Conservation (phyloP, 352 stramenopile genomes). For the Globisporangium heterothallicum region DNA sequence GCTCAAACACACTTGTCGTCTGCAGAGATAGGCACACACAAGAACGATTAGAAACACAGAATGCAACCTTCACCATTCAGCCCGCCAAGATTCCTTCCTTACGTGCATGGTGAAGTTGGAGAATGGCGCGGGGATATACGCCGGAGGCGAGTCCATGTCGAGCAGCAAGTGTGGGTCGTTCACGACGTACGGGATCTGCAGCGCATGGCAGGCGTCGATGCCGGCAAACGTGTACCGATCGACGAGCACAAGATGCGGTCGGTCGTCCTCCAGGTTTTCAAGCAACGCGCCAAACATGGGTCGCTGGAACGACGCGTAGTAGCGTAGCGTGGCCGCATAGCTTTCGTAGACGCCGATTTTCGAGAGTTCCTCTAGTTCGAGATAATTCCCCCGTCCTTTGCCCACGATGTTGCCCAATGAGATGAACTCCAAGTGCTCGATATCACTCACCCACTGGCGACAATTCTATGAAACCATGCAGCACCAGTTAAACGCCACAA, state of each 20-base stretch:
- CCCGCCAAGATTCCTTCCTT: constrained; percentile 5
- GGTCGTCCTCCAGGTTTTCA: constrained; percentile 59
- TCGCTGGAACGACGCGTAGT: constrained; percentile 74
- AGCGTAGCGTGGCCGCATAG: constrained; percentile 57
- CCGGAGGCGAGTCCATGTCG: constrained; percentile 80
- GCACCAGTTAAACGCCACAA: background rate
- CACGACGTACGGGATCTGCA: constrained; percentile 72
- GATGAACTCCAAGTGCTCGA: constrained; percentile 77
- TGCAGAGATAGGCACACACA: constrained; percentile 19
- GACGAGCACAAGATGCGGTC: constrained; percentile 60
- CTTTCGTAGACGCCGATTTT: constrained; percentile 50
- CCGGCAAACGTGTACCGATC: constrained; percentile 83
- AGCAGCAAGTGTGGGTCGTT: constrained; percentile 77
- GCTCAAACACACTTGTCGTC: constrained; percentile 66
- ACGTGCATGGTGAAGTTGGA: constrained; percentile 78
- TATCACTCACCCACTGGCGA: constrained; percentile 69
- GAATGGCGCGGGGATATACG: constrained; percentile 76
- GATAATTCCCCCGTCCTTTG: constrained; percentile 24
- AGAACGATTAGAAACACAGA: background rate
- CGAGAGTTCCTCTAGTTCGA: constrained; percentile 29
- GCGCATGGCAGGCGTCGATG: constrained; percentile 55
- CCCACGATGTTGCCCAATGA: constrained; percentile 58
- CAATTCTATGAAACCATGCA: constrained; percentile 36
- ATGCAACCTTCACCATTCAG: background rate
- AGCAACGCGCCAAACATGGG: constrained; percentile 65